Percentiles rank a stretch among this genome's conserved stretches.
Evolutionary conservation across 768 basidiomycete species (phyloP).

Genomic region (Collybia nuda): DNA sequence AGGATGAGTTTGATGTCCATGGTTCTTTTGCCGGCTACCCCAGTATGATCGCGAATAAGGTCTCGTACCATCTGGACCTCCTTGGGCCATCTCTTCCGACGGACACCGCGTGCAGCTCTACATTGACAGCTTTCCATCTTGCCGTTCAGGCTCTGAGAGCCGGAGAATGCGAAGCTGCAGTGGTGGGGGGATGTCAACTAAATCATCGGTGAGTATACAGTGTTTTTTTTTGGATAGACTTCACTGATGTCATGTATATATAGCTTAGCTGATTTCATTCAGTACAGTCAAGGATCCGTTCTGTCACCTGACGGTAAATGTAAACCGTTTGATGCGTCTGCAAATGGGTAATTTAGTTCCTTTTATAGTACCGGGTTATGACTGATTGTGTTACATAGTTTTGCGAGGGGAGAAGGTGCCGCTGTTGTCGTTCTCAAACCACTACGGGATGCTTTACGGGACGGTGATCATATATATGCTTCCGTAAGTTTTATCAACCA

Average conservation of each 20-base stretch:
- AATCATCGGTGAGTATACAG: slow-evolving; percentile 32
- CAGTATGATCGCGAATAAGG: slow-evolving; percentile 36
- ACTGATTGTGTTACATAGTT: slow-evolving; percentile 21
- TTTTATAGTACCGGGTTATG: not conserved
- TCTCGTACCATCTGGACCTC: slow-evolving; percentile 40
- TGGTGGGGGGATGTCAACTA: slow-evolving; percentile 45
- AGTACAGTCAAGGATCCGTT: slow-evolving; percentile 35
- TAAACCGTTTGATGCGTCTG: slow-evolving; percentile 43
- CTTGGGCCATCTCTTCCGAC: slow-evolving; percentile 47
- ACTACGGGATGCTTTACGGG: slow-evolving; percentile 33
- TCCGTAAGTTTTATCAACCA: slow-evolving; percentile 22
- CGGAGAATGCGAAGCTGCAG: slow-evolving; percentile 47
- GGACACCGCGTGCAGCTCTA: slow-evolving; percentile 52
- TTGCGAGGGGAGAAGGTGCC: slow-evolving; percentile 37
- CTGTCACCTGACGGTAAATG: slow-evolving; percentile 40
- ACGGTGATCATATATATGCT: slow-evolving; percentile 39
- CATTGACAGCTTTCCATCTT: slow-evolving; percentile 45
- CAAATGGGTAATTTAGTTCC: slow-evolving; percentile 34
- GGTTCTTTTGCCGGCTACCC: slow-evolving; percentile 33
- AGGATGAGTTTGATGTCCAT: slow-evolving; percentile 32
- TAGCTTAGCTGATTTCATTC: slow-evolving; percentile 33
- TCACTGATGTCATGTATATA: slow-evolving; percentile 1
- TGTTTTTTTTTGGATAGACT: not conserved
- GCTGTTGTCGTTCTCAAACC: slow-evolving; percentile 39
- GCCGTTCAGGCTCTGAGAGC: slow-evolving; percentile 40